Conservation (phyloP, 2,329 filamentous ascomycete genomes). For the Colletotrichum plurivorum region DNA sequence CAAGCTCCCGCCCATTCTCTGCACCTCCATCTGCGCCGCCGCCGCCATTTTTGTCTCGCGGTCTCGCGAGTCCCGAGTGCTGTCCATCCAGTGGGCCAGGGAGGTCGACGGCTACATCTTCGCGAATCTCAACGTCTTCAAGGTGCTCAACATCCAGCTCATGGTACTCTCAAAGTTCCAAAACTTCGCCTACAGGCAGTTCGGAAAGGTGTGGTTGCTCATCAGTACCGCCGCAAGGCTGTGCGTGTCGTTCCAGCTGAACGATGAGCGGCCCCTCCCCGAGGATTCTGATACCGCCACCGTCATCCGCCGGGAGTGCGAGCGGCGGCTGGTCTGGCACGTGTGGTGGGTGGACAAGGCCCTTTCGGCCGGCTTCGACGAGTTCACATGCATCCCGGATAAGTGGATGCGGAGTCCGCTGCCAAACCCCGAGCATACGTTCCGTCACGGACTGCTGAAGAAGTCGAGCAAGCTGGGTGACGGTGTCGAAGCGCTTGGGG, state of each 20-base stretch:
- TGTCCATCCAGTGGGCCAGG: constrained; percentile 6
- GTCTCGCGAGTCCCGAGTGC: background rate
- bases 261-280: constrained; percentile 10
- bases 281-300: constrained; percentile 5
- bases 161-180: constrained; percentile 29
- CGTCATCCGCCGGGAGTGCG: constrained; percentile 15
- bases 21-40: background rate
- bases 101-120: constrained; percentile 23
- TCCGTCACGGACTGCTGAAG: constrained; percentile 22
- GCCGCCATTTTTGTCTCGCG: constrained; percentile 15
- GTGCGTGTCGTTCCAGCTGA: constrained; percentile 27
- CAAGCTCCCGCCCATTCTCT: background rate
- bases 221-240: constrained; percentile 24
- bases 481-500: constrained; percentile 5
- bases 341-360: constrained; percentile 33
- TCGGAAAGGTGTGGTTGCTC: constrained; percentile 28
- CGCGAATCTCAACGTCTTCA: constrained; percentile 18
- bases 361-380: constrained; percentile 23
- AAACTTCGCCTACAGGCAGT: constrained; percentile 31
- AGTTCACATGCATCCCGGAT: constrained; percentile 22
- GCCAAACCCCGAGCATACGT: constrained; percentile 14
- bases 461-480: constrained; percentile 12
- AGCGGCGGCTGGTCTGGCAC: constrained; percentile 28
- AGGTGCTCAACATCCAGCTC: constrained; percentile 22
- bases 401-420: constrained; percentile 21